Conservation (phyloP, 352 stramenopile genomes). For the Elongisporangium anandrum region DNA sequence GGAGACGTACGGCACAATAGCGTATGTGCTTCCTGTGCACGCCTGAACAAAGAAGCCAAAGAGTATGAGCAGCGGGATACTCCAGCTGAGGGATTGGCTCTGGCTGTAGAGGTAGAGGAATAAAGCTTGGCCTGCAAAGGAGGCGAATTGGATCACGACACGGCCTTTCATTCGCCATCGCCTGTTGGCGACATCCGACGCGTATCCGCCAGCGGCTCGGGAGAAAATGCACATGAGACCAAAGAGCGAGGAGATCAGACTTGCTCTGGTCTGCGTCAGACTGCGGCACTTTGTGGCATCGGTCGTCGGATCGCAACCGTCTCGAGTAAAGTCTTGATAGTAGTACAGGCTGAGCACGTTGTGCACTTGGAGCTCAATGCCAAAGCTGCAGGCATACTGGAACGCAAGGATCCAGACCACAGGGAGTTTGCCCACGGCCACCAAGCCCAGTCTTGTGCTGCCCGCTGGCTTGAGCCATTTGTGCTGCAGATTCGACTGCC, state of each 20-base stretch:
- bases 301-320: constrained; percentile 22
- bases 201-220: constrained; percentile 74
- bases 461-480: constrained; percentile 72
- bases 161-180: constrained; percentile 77
- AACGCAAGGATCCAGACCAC: constrained; percentile 90
- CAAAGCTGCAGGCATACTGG: constrained; percentile 92
- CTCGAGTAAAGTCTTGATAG: constrained; percentile 71
- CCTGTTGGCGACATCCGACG: constrained; percentile 74
- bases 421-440: constrained; percentile 25
- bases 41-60: constrained; percentile 87
- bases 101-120: constrained; percentile 88
- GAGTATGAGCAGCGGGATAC: constrained; percentile 81
- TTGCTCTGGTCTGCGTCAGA: constrained; percentile 39
- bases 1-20: constrained; percentile 51
- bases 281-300: constrained; percentile 23
- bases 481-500: constrained; percentile 35
- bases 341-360: constrained; percentile 90
- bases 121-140: constrained; percentile 65
- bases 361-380: constrained; percentile 93
- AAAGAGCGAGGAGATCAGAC: constrained; percentile 88
- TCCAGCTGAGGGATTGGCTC: constrained; percentile 23
- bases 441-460: constrained; percentile 14
- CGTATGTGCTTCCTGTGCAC: constrained; percentile 41
- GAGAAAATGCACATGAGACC: constrained; percentile 92
- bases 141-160: constrained; percentile 72